phyloP scores from a whole-genome alignment of 805 yeast genomes.

The Candida sphagnicola region DNA sequence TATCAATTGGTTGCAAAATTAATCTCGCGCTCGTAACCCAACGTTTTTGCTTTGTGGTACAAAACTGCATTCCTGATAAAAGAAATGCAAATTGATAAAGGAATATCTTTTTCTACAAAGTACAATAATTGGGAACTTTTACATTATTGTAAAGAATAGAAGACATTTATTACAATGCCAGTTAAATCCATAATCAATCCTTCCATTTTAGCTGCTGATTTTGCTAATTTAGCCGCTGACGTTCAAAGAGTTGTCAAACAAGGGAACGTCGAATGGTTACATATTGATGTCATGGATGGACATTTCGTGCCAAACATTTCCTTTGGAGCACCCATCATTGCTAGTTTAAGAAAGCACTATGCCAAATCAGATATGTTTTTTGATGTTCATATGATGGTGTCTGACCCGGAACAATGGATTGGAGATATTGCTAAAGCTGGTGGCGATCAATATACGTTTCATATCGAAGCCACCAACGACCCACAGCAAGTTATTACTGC shows the following conservation, averaged over 20 bases:
- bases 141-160: too few species aligned
- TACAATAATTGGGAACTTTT: too few species aligned
- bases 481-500: slow-evolving; percentile 70
- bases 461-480: slow-evolving; percentile 84
- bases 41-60: too few species aligned
- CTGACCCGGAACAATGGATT: slow-evolving; percentile 91
- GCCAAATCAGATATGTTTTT: slow-evolving; percentile 67
- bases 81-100: too few species aligned
- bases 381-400: slow-evolving; percentile 99
- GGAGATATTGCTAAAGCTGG: slow-evolving; percentile 89
- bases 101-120: too few species aligned
- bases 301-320: slow-evolving; percentile 97
- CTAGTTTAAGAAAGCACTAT: slow-evolving; percentile 68
- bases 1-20: too few species aligned
- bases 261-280: slow-evolving; percentile 90
- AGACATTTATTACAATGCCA: slow-evolving; percentile 34
- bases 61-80: too few species aligned
- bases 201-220: slow-evolving; percentile 88
- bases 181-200: slow-evolving; percentile 88
- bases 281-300: slow-evolving; percentile 98
- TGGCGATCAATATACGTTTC: slow-evolving; percentile 95
- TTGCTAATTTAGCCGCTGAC: slow-evolving; percentile 83
- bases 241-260: slow-evolving; percentile 75
- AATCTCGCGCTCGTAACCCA: too few species aligned
- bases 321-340: slow-evolving; percentile 86